Conservation (phyloP, 2,329 filamentous ascomycete species). For the Aspergillus sp. region DNA sequence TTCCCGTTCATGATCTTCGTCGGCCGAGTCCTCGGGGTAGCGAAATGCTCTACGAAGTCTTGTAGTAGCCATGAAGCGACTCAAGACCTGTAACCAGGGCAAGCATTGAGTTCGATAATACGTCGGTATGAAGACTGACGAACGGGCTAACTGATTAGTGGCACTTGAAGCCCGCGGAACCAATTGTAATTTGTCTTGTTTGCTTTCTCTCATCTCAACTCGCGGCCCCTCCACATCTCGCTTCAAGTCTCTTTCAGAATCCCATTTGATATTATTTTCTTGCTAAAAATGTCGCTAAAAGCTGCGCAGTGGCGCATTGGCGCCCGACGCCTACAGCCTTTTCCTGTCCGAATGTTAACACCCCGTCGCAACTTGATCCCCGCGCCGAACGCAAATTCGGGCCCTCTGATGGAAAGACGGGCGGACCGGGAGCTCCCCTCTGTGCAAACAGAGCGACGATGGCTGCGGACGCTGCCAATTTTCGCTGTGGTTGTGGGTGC, state of each 20-base stretch:
- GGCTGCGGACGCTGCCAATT: conserved; percentile 69
- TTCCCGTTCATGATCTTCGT: conserved; percentile 47
- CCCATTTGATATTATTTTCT: conserved; percentile 3
- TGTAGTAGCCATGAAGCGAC: conserved; percentile 44
- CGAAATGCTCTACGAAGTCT: conserved; percentile 70
- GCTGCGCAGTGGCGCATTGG: conserved; percentile 13
- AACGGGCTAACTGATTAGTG: conserved; percentile 9
- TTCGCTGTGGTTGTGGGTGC: conserved; percentile 66
- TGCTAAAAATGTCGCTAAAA: conserved; percentile 12
- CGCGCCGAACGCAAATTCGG: conserved; percentile 44
- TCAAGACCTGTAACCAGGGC: neutral
- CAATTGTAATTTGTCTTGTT: conserved; percentile 14
- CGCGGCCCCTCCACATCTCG: conserved; percentile 3
- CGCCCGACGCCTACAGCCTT: conserved; percentile 9
- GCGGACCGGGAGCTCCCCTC: conserved; percentile 48
- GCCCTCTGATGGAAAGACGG: conserved; percentile 47
- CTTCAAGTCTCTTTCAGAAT: conserved; percentile 2
- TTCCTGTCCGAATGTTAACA: conserved; percentile 7
- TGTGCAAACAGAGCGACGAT: conserved; percentile 47
- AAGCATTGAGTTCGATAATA: conserved; percentile 7
- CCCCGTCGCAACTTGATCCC: conserved; percentile 42
- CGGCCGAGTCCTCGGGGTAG: conserved; percentile 59
- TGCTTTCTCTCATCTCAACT: conserved; percentile 1
- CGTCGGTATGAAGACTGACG: neutral
- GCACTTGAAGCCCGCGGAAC: neutral